Conservation (phyloP, 2,329 filamentous ascomycete species). For the Venturia carpophila region DNA sequence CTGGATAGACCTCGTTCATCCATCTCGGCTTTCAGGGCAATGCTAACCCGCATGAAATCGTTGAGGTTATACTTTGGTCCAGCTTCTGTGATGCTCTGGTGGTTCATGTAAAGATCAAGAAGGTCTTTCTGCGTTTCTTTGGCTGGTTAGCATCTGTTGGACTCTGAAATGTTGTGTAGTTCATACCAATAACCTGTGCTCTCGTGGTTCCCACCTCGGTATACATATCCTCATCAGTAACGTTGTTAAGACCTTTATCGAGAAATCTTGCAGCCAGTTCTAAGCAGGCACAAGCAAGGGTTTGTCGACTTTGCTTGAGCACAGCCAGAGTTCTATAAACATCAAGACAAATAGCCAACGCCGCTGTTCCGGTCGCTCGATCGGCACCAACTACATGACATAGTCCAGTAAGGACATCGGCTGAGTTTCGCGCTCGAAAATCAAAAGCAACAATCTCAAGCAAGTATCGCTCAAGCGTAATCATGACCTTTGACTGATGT, state of each 20-base stretch:
- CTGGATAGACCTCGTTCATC: conserved; percentile 6
- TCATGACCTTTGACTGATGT: conserved; percentile 66
- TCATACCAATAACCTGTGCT: conserved; percentile 39
- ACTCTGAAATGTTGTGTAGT: neutral
- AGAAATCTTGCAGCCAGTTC: conserved; percentile 69
- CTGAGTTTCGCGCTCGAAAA: conserved; percentile 56
- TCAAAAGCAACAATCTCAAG: conserved; percentile 91
- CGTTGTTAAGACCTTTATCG: conserved; percentile 32
- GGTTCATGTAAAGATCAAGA: conserved; percentile 85
- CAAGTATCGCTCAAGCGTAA: conserved; percentile 84
- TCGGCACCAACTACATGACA: conserved; percentile 13
- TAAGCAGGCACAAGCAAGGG: conserved; percentile 72
- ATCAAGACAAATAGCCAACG: conserved; percentile 79
- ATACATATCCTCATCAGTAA: conserved; percentile 14
- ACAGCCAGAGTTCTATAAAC: conserved; percentile 89
- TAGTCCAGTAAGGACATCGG: conserved; percentile 32
- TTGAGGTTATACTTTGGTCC: conserved; percentile 66
- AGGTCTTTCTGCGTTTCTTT: conserved; percentile 83
- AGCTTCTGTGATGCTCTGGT: conserved; percentile 64
- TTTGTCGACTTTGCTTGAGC: conserved; percentile 80
- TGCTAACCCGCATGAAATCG: conserved; percentile 77
- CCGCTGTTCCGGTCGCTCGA: conserved; percentile 51
- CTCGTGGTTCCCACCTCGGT: conserved; percentile 24
- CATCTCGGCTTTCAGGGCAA: conserved; percentile 49
- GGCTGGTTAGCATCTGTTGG: conserved; percentile 36